Evolutionary conservation across 2,329 filamentous ascomycete species (phyloP), one percentile per base, ranked within the genome.

Genomic region (Talaromyces atroroseus): DNA sequence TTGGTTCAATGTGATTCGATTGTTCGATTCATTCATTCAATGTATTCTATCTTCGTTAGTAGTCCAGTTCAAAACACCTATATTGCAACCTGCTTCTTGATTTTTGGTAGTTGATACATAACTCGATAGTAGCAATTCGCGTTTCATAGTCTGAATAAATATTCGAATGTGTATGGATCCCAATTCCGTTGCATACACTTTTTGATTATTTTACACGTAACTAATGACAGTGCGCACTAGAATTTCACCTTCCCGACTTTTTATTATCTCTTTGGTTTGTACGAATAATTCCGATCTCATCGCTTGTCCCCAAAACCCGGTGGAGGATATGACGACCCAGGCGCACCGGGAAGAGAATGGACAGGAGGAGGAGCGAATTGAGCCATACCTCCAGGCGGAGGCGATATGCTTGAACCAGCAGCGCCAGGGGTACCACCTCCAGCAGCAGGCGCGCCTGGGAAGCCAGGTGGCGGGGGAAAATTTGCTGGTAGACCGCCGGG

Each of bases 401-500:
- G 62, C 40, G 50, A 49, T 26, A 49, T 42, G 34, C 57, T 55
- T 20, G 50, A 49, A 24, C 57, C 58, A 38, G 60, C 14, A 59
- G 67, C 67, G 2, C 64, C 61, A 29, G 7, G 4, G 7, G 32
- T 8, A 12, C 29, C 8, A 5, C 29, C 29, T 32, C 24, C 26
- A 12, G 61, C 62, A n/a, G 63, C 65, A 64, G 65, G 46, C 64
- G 65, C 68, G 6, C 68, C 69, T 3, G 67, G 63, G 8, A 63
- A 64, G 18, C 66, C 67, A 8, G 66, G 66, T 26, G 68, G 65
- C 34, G 76, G 74, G 59, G 79, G 65, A 55, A 68, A 66, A n/a
- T 73, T 75, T 23, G 74, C 75, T 5, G 74, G 73, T 24, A 71
- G 72, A 24, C 71, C 72, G 34, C 67, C 70, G 44, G 69, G 68